Conservation (phyloP, 495 filamentous ascomycete genomes). For the Penicillium paxilli region DNA sequence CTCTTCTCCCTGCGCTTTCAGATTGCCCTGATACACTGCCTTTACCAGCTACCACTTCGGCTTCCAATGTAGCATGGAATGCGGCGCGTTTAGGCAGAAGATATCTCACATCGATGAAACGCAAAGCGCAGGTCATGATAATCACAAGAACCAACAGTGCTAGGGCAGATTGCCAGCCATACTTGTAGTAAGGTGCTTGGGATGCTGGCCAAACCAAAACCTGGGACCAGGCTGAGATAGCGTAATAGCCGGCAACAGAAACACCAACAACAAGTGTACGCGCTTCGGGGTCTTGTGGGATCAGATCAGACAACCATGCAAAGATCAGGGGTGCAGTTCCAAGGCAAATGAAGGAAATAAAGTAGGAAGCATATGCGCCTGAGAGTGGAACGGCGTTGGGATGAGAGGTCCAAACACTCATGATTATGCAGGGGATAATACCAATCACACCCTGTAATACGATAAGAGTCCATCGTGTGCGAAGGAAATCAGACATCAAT, state of each 20-base stretch:
- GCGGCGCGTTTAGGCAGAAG: constrained; percentile 25
- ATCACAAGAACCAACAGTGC: constrained; percentile 29
- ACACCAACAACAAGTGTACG: constrained; percentile 30
- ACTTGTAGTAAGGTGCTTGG: constrained; percentile 30
- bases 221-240: constrained; percentile 35
- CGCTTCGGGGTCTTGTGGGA: constrained; percentile 32
- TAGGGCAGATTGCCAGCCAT: constrained; percentile 31
- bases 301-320: constrained; percentile 32
- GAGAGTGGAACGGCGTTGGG: constrained; percentile 20
- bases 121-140: constrained; percentile 27
- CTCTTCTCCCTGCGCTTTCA: not conserved
- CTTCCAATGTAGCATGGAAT: constrained; percentile 21
- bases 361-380: constrained; percentile 31
- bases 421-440: constrained; percentile 33
- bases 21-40: constrained; percentile 4
- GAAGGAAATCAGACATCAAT: constrained; percentile 27
- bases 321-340: constrained; percentile 36
- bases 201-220: constrained; percentile 33
- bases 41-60: constrained; percentile 12
- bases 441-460: constrained; percentile 27
- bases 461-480: constrained; percentile 29
- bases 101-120: constrained; percentile 30
- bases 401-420: constrained; percentile 32
- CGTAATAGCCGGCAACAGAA: constrained; percentile 31
- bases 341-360: constrained; percentile 26